A percentile compares a stretch with the other conserved stretches of the same genome.
Conservation (phyloP, 1,139 yeast species). For the Candida pseudoviswanathii region DNA sequence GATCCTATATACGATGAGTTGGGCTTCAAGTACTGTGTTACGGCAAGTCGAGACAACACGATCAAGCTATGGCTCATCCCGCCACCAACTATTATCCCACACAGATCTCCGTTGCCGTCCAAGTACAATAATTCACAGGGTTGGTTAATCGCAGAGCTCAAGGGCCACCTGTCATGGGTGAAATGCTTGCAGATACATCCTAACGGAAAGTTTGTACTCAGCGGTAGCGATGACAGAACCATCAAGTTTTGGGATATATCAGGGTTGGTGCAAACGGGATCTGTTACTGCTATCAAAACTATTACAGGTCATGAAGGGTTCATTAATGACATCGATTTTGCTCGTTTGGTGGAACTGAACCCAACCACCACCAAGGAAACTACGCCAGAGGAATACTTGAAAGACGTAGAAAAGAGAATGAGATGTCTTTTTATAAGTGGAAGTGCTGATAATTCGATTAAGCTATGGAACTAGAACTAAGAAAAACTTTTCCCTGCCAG, state of each 20-base stretch:
- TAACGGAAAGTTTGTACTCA: conserved; percentile 67
- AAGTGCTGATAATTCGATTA: conserved; percentile 56
- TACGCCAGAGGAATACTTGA: conserved; percentile 20
- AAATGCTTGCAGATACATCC: conserved; percentile 73
- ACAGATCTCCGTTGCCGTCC: conserved; percentile 60
- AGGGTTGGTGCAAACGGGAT: conserved; percentile 43
- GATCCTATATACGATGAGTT: conserved; percentile 36
- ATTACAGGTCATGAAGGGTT: conserved; percentile 74
- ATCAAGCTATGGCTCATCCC: conserved; percentile 79
- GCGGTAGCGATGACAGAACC: conserved; percentile 80
- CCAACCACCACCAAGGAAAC: conserved; percentile 8
- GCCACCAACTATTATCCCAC: conserved; percentile 53
- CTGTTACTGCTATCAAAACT: conserved; percentile 50
- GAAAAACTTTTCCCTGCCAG: neutral
- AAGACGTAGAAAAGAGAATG: conserved; percentile 44
- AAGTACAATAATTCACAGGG: conserved; percentile 58
- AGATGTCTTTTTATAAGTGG: conserved; percentile 62
- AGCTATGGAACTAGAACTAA: conserved; percentile 48
- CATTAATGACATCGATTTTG: conserved; percentile 67
- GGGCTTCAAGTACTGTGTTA: conserved; percentile 69
- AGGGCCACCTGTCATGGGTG: conserved; percentile 90
- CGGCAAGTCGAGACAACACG: conserved; percentile 81
- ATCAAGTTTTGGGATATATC: conserved; percentile 79
- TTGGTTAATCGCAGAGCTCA: conserved; percentile 52
- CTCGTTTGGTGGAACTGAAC: conserved; percentile 34